A percentile compares a stretch with the other conserved stretches of the same genome.
phyloP scores from a whole-genome alignment of 75 land plant genomes.

The Pinus albicaulis region DNA sequence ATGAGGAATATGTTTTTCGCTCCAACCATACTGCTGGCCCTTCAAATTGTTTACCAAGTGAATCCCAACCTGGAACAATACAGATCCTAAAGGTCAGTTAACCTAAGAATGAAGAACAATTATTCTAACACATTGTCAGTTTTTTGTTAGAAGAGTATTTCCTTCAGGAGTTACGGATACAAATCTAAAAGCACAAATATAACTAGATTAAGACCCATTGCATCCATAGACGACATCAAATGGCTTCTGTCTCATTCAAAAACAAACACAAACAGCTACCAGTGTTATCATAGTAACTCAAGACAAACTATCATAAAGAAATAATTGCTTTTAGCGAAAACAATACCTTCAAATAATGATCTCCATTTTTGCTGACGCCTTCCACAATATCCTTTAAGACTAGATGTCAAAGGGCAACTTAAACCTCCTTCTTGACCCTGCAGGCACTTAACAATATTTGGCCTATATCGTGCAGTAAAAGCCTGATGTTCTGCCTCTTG shows the following conservation, averaged over 20 bases:
- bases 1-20: slow-evolving; percentile 26
- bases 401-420: slow-evolving; percentile 16
- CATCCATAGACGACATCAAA: background rate
- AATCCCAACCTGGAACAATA: slow-evolving; percentile 38
- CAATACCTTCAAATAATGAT: slow-evolving; percentile 27
- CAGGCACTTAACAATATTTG: slow-evolving; percentile 22
- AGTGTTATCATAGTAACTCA: background rate
- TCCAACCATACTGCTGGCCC: slow-evolving; percentile 33
- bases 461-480: background rate
- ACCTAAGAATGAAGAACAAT: no score
- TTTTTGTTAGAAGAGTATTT: background rate
- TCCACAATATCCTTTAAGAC: slow-evolving; percentile 5
- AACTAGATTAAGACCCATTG: background rate
- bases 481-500: background rate
- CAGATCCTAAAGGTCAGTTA: no score
- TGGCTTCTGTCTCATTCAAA: background rate
- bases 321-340: background rate
- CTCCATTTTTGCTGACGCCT: slow-evolving; percentile 25
- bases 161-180: background rate
- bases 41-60: slow-evolving; percentile 34
- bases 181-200: background rate
- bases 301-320: background rate
- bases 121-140: background rate
- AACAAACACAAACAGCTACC: background rate
- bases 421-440: slow-evolving; percentile 28